phyloP scores from a whole-genome alignment of 768 basidiomycete genomes.

The Exidia glandulosa region DNA sequence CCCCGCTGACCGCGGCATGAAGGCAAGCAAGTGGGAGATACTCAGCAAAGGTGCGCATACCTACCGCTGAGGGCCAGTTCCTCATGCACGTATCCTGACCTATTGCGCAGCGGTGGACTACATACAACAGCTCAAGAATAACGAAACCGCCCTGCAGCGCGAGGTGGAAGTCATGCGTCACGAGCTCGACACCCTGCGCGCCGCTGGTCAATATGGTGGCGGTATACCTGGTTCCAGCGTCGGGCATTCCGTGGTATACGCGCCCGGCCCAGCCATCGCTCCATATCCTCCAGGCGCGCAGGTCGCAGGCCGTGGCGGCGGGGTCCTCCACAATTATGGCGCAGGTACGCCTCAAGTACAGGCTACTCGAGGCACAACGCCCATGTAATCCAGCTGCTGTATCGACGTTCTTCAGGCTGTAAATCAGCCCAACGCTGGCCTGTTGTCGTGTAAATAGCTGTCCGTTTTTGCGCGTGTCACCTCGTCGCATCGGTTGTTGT shows the following conservation, averaged over 20 bases:
- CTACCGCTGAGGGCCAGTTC: neutral
- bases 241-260: constrained; percentile 40
- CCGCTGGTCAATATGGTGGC: constrained; percentile 17
- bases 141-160: constrained; percentile 62
- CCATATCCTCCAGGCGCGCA: neutral
- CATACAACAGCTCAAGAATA: constrained; percentile 65
- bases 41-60: constrained; percentile 72
- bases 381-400: neutral
- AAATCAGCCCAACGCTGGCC: neutral
- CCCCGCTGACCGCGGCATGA: constrained; percentile 87
- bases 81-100: neutral
- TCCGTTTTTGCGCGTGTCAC: neutral
- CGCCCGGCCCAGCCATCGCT: constrained; percentile 23
- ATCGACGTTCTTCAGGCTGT: neutral
- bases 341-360: neutral
- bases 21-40: constrained; percentile 99
- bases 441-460: neutral
- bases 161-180: constrained; percentile 72
- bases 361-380: neutral
- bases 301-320: neutral
- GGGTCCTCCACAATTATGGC: neutral
- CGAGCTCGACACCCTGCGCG: constrained; percentile 56
- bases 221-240: constrained; percentile 33
- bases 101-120: constrained; percentile 64
- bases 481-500: neutral